Conservation (phyloP, 2,329 filamentous ascomycete genomes). For the Talaromyces sp. region DNA sequence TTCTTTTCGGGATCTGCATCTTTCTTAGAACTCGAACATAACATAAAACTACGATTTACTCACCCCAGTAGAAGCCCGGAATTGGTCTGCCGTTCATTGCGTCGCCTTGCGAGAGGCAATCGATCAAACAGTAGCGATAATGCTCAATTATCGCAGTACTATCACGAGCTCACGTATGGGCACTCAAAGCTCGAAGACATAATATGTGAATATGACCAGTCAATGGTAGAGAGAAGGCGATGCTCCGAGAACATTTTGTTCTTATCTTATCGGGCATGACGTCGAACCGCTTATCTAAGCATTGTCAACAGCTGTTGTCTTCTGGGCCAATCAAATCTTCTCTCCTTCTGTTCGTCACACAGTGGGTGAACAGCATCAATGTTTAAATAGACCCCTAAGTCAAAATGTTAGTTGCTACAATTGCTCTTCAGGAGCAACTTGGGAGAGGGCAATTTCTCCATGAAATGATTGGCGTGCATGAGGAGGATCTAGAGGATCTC, state of each 20-base stretch:
- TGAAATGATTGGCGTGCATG: too few species aligned
- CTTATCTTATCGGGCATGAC: constrained; percentile 11
- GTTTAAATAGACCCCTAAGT: too few species aligned
- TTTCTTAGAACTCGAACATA: not conserved
- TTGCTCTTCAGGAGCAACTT: too few species aligned
- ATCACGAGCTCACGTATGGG: not conserved
- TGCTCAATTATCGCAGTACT: not conserved
- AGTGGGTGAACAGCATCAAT: too few species aligned
- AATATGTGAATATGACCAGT: not conserved
- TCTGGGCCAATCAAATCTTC: not conserved
- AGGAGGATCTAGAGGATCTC: too few species aligned
- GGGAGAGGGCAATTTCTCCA: too few species aligned
- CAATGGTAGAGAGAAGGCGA: not conserved
- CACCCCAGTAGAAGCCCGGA: constrained; percentile 20
- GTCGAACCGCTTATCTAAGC: constrained; percentile 9
- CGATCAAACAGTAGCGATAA: not conserved
- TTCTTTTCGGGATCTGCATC: constrained; percentile 49
- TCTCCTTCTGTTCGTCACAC: too few species aligned
- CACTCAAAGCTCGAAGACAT: not conserved
- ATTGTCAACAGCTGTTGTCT: not conserved
- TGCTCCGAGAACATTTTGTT: not conserved
- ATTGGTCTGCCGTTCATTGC: constrained; percentile 17
- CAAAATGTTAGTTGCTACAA: too few species aligned
- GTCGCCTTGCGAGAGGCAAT: not conserved
- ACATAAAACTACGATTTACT: not conserved